These are phyloP conservation scores for Fusarium decemcellulare DNA, from an alignment of 2,329 filamentous ascomycete species.

Conservation along the genomic window DNA sequence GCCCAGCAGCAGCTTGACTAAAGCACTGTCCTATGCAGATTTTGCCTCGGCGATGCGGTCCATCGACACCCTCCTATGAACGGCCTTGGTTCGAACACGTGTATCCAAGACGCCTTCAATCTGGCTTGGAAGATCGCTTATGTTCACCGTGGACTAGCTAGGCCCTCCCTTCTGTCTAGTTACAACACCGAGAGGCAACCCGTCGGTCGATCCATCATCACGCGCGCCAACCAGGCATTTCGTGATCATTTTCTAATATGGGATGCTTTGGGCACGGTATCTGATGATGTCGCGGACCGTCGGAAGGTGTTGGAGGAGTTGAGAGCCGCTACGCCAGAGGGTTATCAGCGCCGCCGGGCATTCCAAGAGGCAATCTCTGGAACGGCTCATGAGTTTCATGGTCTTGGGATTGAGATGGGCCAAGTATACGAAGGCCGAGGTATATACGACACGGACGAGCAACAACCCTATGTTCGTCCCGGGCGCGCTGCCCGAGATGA, in stretches of 20 bases:
- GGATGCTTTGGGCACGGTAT: background rate
- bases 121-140: background rate
- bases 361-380: background rate
- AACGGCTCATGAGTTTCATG: background rate
- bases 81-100: background rate
- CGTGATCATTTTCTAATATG: background rate
- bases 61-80: background rate
- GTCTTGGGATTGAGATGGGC: background rate
- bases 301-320: background rate
- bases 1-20: no score
- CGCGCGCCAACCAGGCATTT: background rate
- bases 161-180: background rate
- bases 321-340: background rate
- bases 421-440: background rate
- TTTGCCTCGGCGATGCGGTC: background rate
- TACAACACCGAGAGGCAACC: background rate
- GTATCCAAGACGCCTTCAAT: background rate
- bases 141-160: background rate
- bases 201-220: background rate
- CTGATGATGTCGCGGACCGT: background rate
- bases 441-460: background rate
- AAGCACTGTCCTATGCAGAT: background rate
- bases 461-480: background rate
- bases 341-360: background rate
- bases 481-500: background rate